Evolutionary conservation across 805 yeast genomes (phyloP).

Genomic region (Kazachstania bromeliacearum): DNA sequence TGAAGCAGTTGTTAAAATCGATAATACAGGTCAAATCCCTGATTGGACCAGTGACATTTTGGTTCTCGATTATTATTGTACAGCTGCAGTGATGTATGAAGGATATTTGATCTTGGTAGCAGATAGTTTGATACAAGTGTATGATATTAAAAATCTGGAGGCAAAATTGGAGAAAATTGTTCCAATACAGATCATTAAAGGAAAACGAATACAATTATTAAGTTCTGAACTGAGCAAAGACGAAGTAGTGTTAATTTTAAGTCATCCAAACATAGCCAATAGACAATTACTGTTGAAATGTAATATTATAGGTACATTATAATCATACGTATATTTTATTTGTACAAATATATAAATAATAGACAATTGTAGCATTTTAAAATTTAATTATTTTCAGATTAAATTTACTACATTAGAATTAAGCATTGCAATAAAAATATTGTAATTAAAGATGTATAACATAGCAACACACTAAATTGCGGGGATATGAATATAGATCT

Average conservation of each 20-base stretch:
- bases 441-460: too few species aligned
- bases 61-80: conserved; percentile 35
- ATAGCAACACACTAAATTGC: not conserved
- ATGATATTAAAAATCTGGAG: conserved; percentile 34
- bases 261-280: conserved; percentile 56
- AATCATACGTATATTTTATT: too few species aligned
- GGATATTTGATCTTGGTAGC: conserved; percentile 47
- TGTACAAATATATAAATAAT: too few species aligned
- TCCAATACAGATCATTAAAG: conserved; percentile 60
- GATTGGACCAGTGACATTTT: conserved; percentile 31
- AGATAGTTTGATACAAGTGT: conserved; percentile 61
- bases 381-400: too few species aligned
- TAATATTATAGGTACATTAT: conserved; percentile 2
- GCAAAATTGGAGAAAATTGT: conserved; percentile 29
- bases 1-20: conserved; percentile 58
- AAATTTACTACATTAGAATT: too few species aligned
- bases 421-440: too few species aligned
- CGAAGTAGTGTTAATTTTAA: conserved; percentile 36
- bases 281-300: conserved; percentile 43
- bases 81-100: conserved; percentile 34
- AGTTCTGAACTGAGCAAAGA: conserved; percentile 31
- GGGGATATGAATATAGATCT: not conserved
- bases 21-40: conserved; percentile 47
- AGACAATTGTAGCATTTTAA: not conserved
- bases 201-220: conserved; percentile 50